phyloP scores from a whole-genome alignment of 2,329 filamentous ascomycete species.

The Chalara sp. region DNA sequence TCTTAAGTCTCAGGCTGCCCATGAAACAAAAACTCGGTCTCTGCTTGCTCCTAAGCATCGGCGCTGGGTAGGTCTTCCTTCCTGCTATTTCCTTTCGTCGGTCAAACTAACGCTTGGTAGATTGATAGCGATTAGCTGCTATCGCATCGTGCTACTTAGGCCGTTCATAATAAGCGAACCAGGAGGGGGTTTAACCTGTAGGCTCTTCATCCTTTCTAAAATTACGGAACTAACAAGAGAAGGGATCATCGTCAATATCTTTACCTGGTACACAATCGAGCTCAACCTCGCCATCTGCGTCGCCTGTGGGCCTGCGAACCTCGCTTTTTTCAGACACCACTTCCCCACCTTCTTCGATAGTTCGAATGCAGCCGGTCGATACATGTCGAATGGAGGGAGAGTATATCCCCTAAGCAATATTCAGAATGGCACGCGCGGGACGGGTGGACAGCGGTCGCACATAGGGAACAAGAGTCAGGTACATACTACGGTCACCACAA shows the following conservation, averaged over 20 bases:
- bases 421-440: neutral
- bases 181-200: neutral
- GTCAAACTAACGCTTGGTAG: too few species aligned
- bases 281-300: constrained; percentile 2
- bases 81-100: too few species aligned
- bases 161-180: neutral
- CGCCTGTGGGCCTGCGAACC: neutral
- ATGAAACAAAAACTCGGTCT: constrained; percentile 37
- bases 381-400: neutral
- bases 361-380: neutral
- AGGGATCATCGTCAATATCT: neutral
- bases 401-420: neutral
- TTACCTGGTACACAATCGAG: constrained; percentile 3
- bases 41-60: constrained; percentile 30
- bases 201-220: neutral
- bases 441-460: too few species aligned
- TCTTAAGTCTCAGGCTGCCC: constrained; percentile 36
- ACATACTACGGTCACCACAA: too few species aligned
- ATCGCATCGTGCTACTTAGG: too few species aligned
- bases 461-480: too few species aligned
- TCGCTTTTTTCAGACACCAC: constrained; percentile 1
- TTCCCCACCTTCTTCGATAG: neutral
- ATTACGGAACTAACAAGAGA: neutral
- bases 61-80: too few species aligned
- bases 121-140: too few species aligned